These are phyloP conservation scores for Cystobasidiaceae sp. DNA, from an alignment of 1,284 basidiomycete species.

Conservation along the genomic window DNA sequence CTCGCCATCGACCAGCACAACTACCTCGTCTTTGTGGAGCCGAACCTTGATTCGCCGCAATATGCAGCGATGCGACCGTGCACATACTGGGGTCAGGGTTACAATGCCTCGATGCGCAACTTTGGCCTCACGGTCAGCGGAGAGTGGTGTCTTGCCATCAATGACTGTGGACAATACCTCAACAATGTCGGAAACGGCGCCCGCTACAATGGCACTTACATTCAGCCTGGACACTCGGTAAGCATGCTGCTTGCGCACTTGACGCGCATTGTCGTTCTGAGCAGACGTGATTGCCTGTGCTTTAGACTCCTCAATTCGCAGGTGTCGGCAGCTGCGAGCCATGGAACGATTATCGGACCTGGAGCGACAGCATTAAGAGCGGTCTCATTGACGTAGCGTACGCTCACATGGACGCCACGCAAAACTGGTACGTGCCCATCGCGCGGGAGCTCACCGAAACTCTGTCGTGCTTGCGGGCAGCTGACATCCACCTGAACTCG, in stretches of 20 bases:
- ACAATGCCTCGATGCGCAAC: conserved; percentile 36
- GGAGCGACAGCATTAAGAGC: conserved; percentile 26
- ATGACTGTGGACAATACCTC: conserved; percentile 41
- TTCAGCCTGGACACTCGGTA: conserved; percentile 28
- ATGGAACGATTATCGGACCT: conserved; percentile 36
- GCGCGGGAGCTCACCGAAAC: too few relatives aligned
- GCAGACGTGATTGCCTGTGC: background rate
- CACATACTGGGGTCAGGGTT: conserved; percentile 37
- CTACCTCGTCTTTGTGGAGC: conserved; percentile 39
- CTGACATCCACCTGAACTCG: too few relatives aligned
- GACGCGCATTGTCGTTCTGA: conserved; percentile 37
- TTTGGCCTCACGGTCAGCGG: conserved; percentile 46
- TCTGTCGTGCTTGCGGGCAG: too few relatives aligned
- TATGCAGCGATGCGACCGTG: conserved; percentile 41
- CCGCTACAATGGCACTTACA: conserved; percentile 42
- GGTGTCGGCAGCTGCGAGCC: conserved; percentile 36
- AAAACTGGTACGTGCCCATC: conserved; percentile 56
- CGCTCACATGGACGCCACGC: conserved; percentile 32
- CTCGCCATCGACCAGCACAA: conserved; percentile 66
- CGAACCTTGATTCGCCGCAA: conserved; percentile 33
- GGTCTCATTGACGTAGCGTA: conserved; percentile 26
- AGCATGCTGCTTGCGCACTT: conserved; percentile 13
- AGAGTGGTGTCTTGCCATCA: conserved; percentile 42
- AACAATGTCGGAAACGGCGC: conserved; percentile 42
- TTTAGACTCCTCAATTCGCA: conserved; percentile 44